Evolutionary conservation across 352 stramenopile genomes (phyloP), one percentile per base, ranked within the genome.

Genomic region (Globisporangium okanoganense): DNA sequence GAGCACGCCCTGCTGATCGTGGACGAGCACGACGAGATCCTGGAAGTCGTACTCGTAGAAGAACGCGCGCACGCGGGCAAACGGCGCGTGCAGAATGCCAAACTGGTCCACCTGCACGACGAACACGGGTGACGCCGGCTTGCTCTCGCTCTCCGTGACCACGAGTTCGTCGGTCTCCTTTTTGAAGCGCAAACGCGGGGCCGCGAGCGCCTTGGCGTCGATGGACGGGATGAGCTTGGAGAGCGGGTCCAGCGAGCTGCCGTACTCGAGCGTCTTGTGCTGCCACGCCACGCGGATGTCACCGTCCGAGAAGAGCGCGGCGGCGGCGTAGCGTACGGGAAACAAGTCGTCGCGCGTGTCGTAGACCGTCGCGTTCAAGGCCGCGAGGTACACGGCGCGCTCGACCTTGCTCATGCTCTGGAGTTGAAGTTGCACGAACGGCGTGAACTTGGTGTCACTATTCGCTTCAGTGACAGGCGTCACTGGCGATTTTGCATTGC

Each of bases 71-170:
- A 81, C 90, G 25, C 76, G 73, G 8, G 87, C 90, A 62, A 93
- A 95, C 1, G 88, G 90, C 10, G 85, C 76, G 70, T 96, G 88
- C 5, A 87, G 69, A 29, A 97, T 85, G 25, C 88, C 90, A 63
- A 93, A 96, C 64, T 97, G 87, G 76, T 97, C 90, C 50, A 87
- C 85, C 50, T 95, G 85, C 14, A 92, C 66, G 31, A 96, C 63
- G 25, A 89, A 69, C 40, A 84, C 47, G 4, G 85, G 75, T 12
- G 57, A 50, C 0, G 57, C 60, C 0, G 7, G 29, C 9, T 22
- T 9, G 13, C 22, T n/a, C 1, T 67, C 50, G 24, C 33, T 31
- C 2, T 58, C 59, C 36, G 61, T 40, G 58, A 60, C 22, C 18
- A 29, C 22, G 22, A 57, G 16, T 3, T 57, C 22, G 43, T 29